Conservation (phyloP, 805 yeast species). For the Metschnikowia gelsemii region DNA sequence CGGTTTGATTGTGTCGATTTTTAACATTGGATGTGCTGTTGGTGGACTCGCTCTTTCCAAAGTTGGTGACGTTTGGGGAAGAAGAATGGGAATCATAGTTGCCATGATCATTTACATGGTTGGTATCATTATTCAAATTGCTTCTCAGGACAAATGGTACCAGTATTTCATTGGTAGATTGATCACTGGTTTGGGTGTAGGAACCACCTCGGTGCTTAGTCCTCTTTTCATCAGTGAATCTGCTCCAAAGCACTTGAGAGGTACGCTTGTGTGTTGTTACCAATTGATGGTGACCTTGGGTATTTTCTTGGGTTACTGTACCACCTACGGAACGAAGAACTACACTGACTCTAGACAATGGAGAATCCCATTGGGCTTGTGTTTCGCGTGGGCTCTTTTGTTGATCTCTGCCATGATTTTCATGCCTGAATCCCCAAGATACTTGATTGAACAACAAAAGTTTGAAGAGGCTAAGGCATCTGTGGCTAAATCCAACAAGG, state of each 20-base stretch:
- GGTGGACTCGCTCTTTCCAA: slow-evolving; percentile 65
- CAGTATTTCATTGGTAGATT: slow-evolving; percentile 61
- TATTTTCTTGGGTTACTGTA: slow-evolving; percentile 68
- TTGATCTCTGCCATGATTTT: slow-evolving; percentile 51
- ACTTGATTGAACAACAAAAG: slow-evolving; percentile 49
- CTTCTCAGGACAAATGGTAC: slow-evolving; percentile 55
- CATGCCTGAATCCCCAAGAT: slow-evolving; percentile 74
- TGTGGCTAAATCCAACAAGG: slow-evolving; percentile 59
- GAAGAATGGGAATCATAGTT: slow-evolving; percentile 55
- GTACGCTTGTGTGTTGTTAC: slow-evolving; percentile 66
- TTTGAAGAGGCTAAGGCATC: slow-evolving; percentile 55
- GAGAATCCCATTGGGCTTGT: slow-evolving; percentile 63
- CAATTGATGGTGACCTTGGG: slow-evolving; percentile 71
- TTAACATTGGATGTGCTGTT: slow-evolving; percentile 70
- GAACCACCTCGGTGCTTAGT: slow-evolving; percentile 65
- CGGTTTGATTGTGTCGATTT: slow-evolving; percentile 54
- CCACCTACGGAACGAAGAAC: slow-evolving; percentile 61
- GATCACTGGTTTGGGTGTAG: slow-evolving; percentile 70
- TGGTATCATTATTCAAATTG: slow-evolving; percentile 61
- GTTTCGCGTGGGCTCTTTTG: slow-evolving; percentile 46
- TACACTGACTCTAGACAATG: slow-evolving; percentile 55
- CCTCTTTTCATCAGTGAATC: slow-evolving; percentile 69
- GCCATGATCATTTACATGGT: slow-evolving; percentile 57
- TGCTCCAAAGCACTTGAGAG: slow-evolving; percentile 69
- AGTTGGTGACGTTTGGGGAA: slow-evolving; percentile 58